Evolutionary conservation across 306 rosid species (phyloP).

Genomic region (Dicorynia guianensis): DNA sequence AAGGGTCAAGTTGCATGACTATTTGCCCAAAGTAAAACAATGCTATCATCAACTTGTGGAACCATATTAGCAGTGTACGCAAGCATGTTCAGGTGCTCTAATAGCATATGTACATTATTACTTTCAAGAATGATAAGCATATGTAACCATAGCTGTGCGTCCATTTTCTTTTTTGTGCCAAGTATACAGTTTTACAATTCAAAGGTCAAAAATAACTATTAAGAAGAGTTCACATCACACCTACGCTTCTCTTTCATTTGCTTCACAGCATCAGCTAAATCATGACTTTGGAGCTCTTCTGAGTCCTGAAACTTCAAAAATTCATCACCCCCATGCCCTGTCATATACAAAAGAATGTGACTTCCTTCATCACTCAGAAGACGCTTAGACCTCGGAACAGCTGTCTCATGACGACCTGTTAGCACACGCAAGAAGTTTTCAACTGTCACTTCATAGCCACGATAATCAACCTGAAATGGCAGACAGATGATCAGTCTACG

Average conservation of each 20-base stretch:
- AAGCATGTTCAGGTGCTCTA: not conserved
- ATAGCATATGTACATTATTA: not conserved
- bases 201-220: conserved; percentile 3
- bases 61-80: not conserved
- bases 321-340: conserved; percentile 98
- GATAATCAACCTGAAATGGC: conserved; percentile 87
- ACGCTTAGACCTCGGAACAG: conserved; percentile 97
- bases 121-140: conserved; percentile 20
- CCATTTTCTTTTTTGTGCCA: not conserved
- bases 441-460: conserved; percentile 95
- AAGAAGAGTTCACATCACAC: conserved; percentile 55
- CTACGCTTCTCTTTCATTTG: conserved; percentile 97
- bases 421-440: conserved; percentile 87
- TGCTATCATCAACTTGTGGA: not conserved
- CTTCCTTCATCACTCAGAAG: conserved; percentile 98
- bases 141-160: conserved; percentile 2
- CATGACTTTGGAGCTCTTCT: conserved; percentile 99
- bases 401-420: conserved; percentile 87
- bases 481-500: conserved; percentile 33
- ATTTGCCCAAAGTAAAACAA: not conserved
- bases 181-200: conserved; percentile 25
- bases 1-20: not conserved
- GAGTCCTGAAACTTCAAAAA: conserved; percentile 97
- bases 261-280: conserved; percentile 96
- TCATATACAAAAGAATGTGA: conserved; percentile 94